Evolutionary conservation across 2,329 filamentous ascomycete species (phyloP), one percentile per base, ranked within the genome.

Genomic region (Byssoonygena ceratinophila): DNA sequence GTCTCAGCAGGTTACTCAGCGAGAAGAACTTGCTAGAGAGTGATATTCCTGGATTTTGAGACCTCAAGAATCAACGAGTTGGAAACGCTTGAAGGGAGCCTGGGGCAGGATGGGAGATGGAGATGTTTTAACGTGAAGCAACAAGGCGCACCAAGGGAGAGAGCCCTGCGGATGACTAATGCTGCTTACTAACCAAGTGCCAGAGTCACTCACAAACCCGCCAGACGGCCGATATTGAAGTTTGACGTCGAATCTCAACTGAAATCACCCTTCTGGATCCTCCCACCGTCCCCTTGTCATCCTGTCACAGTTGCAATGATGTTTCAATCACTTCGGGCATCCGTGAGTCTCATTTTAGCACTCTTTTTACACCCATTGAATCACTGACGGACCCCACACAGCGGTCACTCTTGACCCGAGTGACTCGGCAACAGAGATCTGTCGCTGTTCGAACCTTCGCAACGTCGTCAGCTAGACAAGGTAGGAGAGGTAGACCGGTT

Each of bases 391-490:
- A 54, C 59, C 58, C 54, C 51, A 55, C 53, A 55, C 67, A 83
- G 80, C 76, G 79, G 73, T 78, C 78, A 68, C 69, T 79, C 66
- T 69, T 82, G 67, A 74, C 74, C 71, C 78, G 80, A 71, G 74
- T 77, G 64, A 74, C 75, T 70, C 76, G 76, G 66, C 77, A 77
- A 66, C 76, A 78, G 66, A 71, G 71, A 68, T 68, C 71, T 68
- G 66, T 76, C 61, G 71, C 76, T 65, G 77, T 77, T 69, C 79
- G 81, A 67, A 80, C 77, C 67, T 81, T 83, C 72, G 74, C 82
- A 71, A 76, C 76, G 60, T 77, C 80, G 59, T 74, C 77, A 61
- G 71, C 77, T 66, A 76, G 79, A 68, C 76, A 78, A 76, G 80
- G 81, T 82, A 76, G 66, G 69, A 36, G 71, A 62, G 65, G 46